Conservation (phyloP, 176 grass and related monocot species). For the Oryza meridionalis region DNA sequence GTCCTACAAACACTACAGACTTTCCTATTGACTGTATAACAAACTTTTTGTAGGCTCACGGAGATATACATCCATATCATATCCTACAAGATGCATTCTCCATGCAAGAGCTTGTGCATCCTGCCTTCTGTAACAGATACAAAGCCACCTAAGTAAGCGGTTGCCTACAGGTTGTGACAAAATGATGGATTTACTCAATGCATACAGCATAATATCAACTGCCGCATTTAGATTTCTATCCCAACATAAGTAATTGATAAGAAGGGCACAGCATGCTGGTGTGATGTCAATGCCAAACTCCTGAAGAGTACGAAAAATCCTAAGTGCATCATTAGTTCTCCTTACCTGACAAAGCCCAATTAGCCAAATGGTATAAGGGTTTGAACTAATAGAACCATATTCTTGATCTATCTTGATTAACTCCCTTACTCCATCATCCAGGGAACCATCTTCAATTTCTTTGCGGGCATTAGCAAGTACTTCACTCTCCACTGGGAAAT, state of each 20-base stretch:
- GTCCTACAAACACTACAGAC: conserved; percentile 42
- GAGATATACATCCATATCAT: conserved; percentile 91
- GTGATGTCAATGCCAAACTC: conserved; percentile 72
- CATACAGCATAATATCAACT: conserved; percentile 80
- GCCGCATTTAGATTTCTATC: conserved; percentile 63
- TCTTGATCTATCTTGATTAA: conserved; percentile 81
- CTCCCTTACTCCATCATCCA: conserved; percentile 67
- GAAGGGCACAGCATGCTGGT: conserved; percentile 62
- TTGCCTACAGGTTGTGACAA: conserved; percentile 66
- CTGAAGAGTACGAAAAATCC: conserved; percentile 66
- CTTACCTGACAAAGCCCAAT: conserved; percentile 72
- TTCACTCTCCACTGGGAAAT: conserved; percentile 50
- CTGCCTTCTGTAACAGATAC: conserved; percentile 55
- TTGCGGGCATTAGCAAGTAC: conserved; percentile 47
- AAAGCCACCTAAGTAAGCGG: conserved; percentile 75
- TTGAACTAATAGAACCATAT: conserved; percentile 50
- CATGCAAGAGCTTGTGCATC: conserved; percentile 66
- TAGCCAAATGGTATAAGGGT: conserved; percentile 90
- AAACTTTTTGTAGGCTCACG: conserved; percentile 63
- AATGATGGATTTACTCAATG: conserved; percentile 69
- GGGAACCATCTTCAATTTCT: conserved; percentile 53
- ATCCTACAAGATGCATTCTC: conserved; percentile 85
- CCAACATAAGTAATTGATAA: conserved; percentile 73
- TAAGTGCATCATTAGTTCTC: conserved; percentile 65
- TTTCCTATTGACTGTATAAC: conserved; percentile 61